Conservation (phyloP, 768 basidiomycete species). For the Mycena albidolilacea region DNA sequence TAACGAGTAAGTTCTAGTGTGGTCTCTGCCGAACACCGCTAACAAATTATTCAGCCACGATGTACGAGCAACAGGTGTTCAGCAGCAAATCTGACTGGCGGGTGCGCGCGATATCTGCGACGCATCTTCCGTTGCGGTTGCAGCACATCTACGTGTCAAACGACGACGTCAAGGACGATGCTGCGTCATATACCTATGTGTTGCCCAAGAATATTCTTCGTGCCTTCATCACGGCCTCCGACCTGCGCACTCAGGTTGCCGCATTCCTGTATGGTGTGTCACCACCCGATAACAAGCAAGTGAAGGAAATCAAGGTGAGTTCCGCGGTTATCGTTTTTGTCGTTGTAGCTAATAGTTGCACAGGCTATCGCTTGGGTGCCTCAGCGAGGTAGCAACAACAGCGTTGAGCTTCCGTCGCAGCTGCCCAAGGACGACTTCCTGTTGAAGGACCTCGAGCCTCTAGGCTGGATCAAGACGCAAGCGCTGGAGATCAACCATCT, state of each 20-base stretch:
- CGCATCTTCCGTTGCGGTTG: slow-evolving; percentile 94
- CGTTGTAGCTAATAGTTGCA: slow-evolving; percentile 20
- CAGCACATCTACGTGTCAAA: slow-evolving; percentile 99
- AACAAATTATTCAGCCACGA: slow-evolving; percentile 73
- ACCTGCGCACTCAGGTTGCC: slow-evolving; percentile 96
- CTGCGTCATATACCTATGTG: slow-evolving; percentile 94
- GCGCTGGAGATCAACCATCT: slow-evolving; percentile 93
- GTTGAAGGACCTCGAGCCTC: slow-evolving; percentile 93
- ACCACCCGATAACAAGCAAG: slow-evolving; percentile 96
- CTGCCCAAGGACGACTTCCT: slow-evolving; percentile 96
- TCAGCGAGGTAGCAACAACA: slow-evolving; percentile 95
- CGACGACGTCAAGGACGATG: slow-evolving; percentile 99
- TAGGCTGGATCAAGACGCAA: slow-evolving; percentile 98
- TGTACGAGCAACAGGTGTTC: slow-evolving; percentile 99
- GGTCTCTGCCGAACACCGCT: slow-evolving; percentile 21
- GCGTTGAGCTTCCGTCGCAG: slow-evolving; percentile 90
- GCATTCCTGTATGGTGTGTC: slow-evolving; percentile 95
- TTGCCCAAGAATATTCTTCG: slow-evolving; percentile 97
- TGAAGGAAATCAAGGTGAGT: slow-evolving; percentile 93
- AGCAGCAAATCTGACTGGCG: slow-evolving; percentile 99
- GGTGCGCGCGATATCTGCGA: slow-evolving; percentile 97
- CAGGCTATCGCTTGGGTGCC: slow-evolving; percentile 96
- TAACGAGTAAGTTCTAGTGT: slow-evolving; percentile 78
- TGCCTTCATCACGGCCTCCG: slow-evolving; percentile 93
- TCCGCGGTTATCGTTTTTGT: neutral